Percentiles rank a stretch among this genome's conserved stretches.
Evolutionary conservation across 116 monocot species (phyloP).

Genomic region (Iris pallida): DNA sequence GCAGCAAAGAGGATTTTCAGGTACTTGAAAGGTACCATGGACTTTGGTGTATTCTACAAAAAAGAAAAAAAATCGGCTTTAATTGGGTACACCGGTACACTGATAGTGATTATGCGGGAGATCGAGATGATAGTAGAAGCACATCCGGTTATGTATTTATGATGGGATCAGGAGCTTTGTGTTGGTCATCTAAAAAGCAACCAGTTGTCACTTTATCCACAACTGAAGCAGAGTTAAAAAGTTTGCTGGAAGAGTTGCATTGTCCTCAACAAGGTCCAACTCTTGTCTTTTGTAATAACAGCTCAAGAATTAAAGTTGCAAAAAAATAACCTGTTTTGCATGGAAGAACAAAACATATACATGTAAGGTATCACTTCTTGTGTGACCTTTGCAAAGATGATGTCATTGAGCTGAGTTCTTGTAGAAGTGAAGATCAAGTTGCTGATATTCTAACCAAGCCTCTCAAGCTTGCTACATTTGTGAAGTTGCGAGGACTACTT

Average conservation of each 20-base stretch:
- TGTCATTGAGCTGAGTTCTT: background rate
- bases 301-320: background rate
- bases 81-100: too few relatives aligned
- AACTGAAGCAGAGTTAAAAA: background rate
- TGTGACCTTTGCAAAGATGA: background rate
- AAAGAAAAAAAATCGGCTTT: background rate
- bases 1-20: background rate
- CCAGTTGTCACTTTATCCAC: background rate
- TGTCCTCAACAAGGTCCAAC: background rate
- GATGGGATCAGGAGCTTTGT: too few relatives aligned
- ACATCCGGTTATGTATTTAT: background rate
- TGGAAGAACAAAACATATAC: background rate
- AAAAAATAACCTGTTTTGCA: background rate
- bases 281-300: background rate
- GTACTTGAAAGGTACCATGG: background rate
- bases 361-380: background rate
- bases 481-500: background rate
- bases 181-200: background rate
- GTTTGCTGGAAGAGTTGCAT: background rate
- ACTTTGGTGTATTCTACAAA: background rate
- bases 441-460: background rate
- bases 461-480: background rate
- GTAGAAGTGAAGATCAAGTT: background rate
- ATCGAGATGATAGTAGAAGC: background rate
- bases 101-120: too few relatives aligned